phyloP scores from a whole-genome alignment of 306 rosid species.

The Oxytropis ochrocephala region DNA sequence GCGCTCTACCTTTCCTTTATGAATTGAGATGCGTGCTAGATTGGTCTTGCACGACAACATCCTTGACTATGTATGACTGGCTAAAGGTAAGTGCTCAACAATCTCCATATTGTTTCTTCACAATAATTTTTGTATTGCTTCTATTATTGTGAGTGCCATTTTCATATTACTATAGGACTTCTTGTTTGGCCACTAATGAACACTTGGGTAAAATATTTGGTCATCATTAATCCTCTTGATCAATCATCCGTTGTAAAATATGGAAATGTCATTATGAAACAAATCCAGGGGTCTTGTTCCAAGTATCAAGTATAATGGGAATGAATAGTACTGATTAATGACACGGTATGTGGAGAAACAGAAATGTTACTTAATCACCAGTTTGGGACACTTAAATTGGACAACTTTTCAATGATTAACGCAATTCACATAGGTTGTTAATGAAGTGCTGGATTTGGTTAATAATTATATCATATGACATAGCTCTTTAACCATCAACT shows the following conservation, averaged over 20 bases:
- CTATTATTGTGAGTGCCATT: not conserved
- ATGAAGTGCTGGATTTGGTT: too few relatives aligned
- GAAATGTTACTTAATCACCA: too few relatives aligned
- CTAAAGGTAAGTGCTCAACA: slow-evolving; percentile 57
- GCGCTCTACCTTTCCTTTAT: slow-evolving; percentile 86
- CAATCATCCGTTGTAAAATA: not conserved
- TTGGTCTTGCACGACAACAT: slow-evolving; percentile 94
- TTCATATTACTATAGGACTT: not conserved
- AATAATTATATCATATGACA: too few relatives aligned
- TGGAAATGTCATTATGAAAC: not conserved
- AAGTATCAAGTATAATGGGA: not conserved
- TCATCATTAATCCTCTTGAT: not conserved
- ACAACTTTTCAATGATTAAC: too few relatives aligned
- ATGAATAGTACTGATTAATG: not conserved
- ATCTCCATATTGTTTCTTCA: slow-evolving; percentile 6
- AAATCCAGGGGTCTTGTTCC: not conserved
- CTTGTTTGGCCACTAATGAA: slow-evolving; percentile 1
- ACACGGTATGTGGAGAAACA: not conserved
- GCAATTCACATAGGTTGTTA: too few relatives aligned
- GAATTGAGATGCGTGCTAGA: slow-evolving; percentile 90
- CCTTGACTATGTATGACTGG: slow-evolving; percentile 96
- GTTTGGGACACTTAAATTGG: too few relatives aligned
- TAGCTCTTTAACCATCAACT: too few relatives aligned
- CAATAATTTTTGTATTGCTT: not conserved
- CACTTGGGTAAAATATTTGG: slow-evolving; percentile 1